Base-by-base conservation (phyloP, 441 rosid species). In the Capsella rubella region DNA sequence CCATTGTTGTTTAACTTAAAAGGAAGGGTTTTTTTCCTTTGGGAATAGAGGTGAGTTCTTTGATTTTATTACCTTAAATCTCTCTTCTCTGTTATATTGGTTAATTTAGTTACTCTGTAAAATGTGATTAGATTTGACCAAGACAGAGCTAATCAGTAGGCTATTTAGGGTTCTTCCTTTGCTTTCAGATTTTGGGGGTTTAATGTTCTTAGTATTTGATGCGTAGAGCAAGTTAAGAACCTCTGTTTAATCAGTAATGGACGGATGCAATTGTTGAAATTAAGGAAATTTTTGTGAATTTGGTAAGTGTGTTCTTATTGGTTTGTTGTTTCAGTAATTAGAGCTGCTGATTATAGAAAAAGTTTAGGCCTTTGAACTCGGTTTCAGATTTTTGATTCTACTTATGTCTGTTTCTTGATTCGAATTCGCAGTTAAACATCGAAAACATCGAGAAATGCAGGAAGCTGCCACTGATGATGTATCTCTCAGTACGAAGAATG, bases 401-500 rank as follows among this genome's bases (percentile, higher is more conserved):
- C 52, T 58, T 50, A 31, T 2, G 7, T 18, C 13, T 50, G 60
- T 45, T 61, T 53, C 29, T 53, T 54, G 37, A 35, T 76, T 25
- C 5, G 25, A 45, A 21, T 75, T 62, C 39, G 65, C 58, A 75
- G 74, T 54, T 25, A 29, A 47, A 18, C 29, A 1, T 37, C 32
- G 37, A 51, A 32, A 51, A 15, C 61, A 57, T 50, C 46, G 63
- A 3, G 29, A 66, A 61, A 69, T 75, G 74, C 29, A 62, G 40
- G 79, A 75, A 45, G 65, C 47, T 60, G 37, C 21, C 42, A 54
- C 8, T 47, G 78, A 78, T 61, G 21, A 78, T 61, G 21, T 8
- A 39, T 29, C 81, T 3, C 43, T 52, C 29, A 87, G 83, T 53
- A 79, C 90, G 2, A 91, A 86, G 74, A 82, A 59, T 47, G 93